Evolutionary conservation across 1,284 basidiomycete genomes (phyloP), one percentile per base, ranked within the genome.

Genomic region (Microbotryum lychnidis-dioicae): DNA sequence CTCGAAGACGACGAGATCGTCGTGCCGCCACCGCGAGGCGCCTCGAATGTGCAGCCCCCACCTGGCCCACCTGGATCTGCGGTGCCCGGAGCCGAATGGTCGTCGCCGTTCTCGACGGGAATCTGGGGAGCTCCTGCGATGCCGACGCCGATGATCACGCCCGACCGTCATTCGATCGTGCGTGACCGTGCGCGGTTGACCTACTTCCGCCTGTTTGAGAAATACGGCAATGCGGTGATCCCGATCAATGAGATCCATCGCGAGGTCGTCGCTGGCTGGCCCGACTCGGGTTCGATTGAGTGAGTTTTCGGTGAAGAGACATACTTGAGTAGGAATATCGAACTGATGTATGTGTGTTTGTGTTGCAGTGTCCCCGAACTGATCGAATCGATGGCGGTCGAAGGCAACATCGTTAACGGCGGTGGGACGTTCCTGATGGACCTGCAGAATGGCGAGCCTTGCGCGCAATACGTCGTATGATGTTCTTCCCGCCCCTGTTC

Each of bases 171-270:
- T 12, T 68, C 65, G 42, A 62, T 71, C 56, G 62, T 71, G 20
- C 65, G 70, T n/a, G 70, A 71, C 56, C 66, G 70, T 7, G 63
- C 64, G 18, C 55, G 63, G 29, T 64, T 71, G 20, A 60, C 66
- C 4, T 67, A 62, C 62, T 60, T 63, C 46, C 67, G 68, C 57
- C 59, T 71, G 27, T 63, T 69, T 50, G 68, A 69, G 57, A 54
- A 66, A 6, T 57, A 53, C 18, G 54, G 58, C 29, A 57, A 59
- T 42, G 51, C 56, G 14, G 60, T 62, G 47, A 61, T 69, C 49
- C 55, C 68, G 9, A 62, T 71, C 45, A 62, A 64, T 53, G 68
- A 69, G 49, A 62, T 71, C 20, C 66, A 69, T 52, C 57, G 64
- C 18, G 69, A 66, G 42, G 56, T 69, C 54, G 50, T 65, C 54